Conservation (phyloP, 805 yeast genomes). For the Candida sanyiensis region DNA sequence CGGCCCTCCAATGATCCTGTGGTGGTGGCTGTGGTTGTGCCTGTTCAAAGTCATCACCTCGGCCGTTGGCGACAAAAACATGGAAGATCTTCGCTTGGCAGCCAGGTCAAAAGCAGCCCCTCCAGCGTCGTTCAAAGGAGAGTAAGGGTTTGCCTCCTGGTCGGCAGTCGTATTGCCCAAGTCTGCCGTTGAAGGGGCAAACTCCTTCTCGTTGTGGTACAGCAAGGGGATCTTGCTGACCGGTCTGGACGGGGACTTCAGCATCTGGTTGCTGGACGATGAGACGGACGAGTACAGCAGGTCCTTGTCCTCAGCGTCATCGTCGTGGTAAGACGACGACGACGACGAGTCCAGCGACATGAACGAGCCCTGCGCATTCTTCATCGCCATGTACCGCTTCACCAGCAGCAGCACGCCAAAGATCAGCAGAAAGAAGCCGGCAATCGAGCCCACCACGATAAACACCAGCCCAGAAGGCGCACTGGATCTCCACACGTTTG, state of each 20-base stretch:
- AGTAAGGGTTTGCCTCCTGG: conserved; percentile 14
- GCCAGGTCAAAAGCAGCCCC: conserved; percentile 10
- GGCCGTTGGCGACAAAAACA: conserved; percentile 78
- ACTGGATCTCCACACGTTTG: conserved; percentile 47
- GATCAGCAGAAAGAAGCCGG: conserved; percentile 51
- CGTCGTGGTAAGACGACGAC: conserved; percentile 15
- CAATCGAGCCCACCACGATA: conserved; percentile 70
- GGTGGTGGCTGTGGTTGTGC: conserved; percentile 34
- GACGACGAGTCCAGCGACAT: conserved; percentile 19
- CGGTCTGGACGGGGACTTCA: background rate
- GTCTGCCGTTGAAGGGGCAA: conserved; percentile 13
- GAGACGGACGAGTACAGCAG: conserved; percentile 9
- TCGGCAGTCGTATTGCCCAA: conserved; percentile 11
- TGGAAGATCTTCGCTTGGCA: conserved; percentile 27
- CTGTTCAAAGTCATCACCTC: conserved; percentile 51
- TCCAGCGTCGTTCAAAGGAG: conserved; percentile 19
- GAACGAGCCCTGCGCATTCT: conserved; percentile 43
- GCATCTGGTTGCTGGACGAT: conserved; percentile 7
- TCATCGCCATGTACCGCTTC: conserved; percentile 42
- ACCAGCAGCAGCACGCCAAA: conserved; percentile 49
- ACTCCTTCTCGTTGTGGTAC: conserved; percentile 13
- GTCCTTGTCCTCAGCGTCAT: conserved; percentile 17
- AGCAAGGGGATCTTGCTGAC: conserved; percentile 18
- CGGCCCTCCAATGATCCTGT: no score
- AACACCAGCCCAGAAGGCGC: conserved; percentile 76